Evolutionary conservation across 1,139 yeast species (phyloP), one percentile per base, ranked within the genome.

Genomic region (Suhomyces bribrorum): DNA sequence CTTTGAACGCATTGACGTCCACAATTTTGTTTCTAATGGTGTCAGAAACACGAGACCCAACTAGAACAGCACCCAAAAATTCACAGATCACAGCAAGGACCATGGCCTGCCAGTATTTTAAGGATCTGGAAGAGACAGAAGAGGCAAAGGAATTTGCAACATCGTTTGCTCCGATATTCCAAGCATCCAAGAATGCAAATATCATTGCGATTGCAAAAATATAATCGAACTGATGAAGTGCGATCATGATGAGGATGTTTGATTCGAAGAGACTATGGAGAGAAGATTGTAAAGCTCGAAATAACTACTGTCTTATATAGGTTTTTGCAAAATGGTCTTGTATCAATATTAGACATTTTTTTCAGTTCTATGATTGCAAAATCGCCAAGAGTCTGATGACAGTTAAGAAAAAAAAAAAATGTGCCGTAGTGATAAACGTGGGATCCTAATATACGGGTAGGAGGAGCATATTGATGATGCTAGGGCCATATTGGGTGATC

Each of bases 141-240:
- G 89, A 81, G 1, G 90, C 85, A 56, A 82, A 84, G 4, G 92
- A 83, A 65, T 85, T 84, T 26, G 92, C 86, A 43, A 83, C 89
- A 69, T 84, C 92, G 56, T 85, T 84, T 30, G 92, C 94, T 39
- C 94, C 94, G 52, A 83, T 84, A 57, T 82, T 82, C 75, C 81
- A 84, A n/a, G 90, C 90, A 62, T 83, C 89, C 52, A 83, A 68
- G 68, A 82, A 81, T 48, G 88, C 89, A 62, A 84, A 83, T 44
- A 83, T 63, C 75, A 82, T 75, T 36, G 80, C 79, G 44, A 81
- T 73, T 4, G 85, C 87, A 54, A 81, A 77, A 54, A 81, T 69
- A 55, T 81, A 81, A 56, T 81, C 84, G 53, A 79, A 81, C 54
- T 80, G 79, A 41, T 74, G 79, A 46, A 78, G 66, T 41, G 65